Percentiles rank a stretch among this genome's conserved stretches.
Conservation (phyloP, 768 basidiomycete species). For the Daedaleopsis sinensis region DNA sequence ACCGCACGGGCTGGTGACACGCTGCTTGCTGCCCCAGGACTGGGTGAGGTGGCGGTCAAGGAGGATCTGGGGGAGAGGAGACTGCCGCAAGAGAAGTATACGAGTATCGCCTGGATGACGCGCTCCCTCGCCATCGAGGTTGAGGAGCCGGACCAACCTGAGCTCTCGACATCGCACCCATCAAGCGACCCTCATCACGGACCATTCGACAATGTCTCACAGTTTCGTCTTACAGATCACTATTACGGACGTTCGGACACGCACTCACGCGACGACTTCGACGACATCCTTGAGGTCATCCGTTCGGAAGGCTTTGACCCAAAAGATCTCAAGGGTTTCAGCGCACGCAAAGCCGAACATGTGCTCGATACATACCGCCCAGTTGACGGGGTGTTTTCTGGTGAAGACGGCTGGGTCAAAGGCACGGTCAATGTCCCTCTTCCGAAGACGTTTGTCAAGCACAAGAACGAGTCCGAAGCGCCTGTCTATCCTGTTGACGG, state of each 20-base stretch:
- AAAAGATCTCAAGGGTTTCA: not conserved
- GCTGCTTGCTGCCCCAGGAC: not conserved
- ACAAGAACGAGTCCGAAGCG: slow-evolving; percentile 27
- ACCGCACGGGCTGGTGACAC: not conserved
- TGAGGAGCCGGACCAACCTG: no score
- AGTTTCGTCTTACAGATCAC: slow-evolving; percentile 33
- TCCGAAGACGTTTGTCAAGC: slow-evolving; percentile 18
- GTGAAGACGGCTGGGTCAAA: slow-evolving; percentile 19
- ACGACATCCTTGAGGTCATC: slow-evolving; percentile 25
- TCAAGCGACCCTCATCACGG: not conserved
- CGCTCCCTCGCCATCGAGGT: not conserved
- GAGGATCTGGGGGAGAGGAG: no score
- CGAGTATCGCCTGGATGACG: not conserved
- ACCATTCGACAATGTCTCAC: slow-evolving; percentile 18
- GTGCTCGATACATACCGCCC: slow-evolving; percentile 15
- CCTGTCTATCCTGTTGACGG: slow-evolving; percentile 33
- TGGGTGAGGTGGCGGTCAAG: not conserved
- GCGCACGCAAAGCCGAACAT: not conserved
- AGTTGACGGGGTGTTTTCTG: slow-evolving; percentile 4
- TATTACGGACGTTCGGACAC: slow-evolving; percentile 26
- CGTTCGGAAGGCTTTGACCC: not conserved
- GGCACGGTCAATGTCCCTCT: slow-evolving; percentile 23
- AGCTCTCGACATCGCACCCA: no score
- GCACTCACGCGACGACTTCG: slow-evolving; percentile 31
- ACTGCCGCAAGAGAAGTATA: no score